Base-by-base conservation (phyloP, 176 grass and related monocot genomes). In the Paspalum vaginatum region DNA sequence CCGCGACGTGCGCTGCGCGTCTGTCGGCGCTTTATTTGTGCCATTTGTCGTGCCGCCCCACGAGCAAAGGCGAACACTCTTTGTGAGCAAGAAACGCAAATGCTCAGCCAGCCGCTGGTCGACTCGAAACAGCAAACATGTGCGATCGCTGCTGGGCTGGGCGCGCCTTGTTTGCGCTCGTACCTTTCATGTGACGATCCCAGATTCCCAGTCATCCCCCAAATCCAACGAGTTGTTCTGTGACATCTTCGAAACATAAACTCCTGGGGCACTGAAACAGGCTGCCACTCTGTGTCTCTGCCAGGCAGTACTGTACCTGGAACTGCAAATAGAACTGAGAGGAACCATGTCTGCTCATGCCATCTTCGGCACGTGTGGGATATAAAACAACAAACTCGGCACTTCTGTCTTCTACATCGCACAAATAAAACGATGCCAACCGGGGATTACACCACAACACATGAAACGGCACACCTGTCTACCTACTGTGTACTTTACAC, bases 401-500 rank as follows among this genome's bases (percentile, higher is more conserved):
- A 32, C 32, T 37, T 9, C 9, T 3, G 5, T 14, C 26, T 41
- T 49, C 52, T 15, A 40, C 25, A 13, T 41, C 2, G n/a, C 63
- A 42, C 75, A 66, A 65, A 65, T 20, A 80, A 62, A 72, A 72
- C 22, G 37, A 10, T 55, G 65, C 58, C 44, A n/a, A 61, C 7
- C 50, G 9, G 65, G 81, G 78, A 66, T 81, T 27, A 84, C 50
- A 89, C 4, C 47, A 81, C 40, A 51, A 59, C 77, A 77, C 22
- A 37, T 44, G 21, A 44, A 72, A 44, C 37, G 66, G 21, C 59
- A 71, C 41, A 72, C 16, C 26, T 77, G 67, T 52, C 78, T 85
- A 85, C 17, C 72, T 81, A 80, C 32, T 49, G 9, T 49, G 9
- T 84, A 61, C 73, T 85, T 79, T 72, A 82, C 65, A 78, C 9